Evolutionary conservation across 257 asterid species (phyloP).

Genomic region (Verbascum thapsus): DNA sequence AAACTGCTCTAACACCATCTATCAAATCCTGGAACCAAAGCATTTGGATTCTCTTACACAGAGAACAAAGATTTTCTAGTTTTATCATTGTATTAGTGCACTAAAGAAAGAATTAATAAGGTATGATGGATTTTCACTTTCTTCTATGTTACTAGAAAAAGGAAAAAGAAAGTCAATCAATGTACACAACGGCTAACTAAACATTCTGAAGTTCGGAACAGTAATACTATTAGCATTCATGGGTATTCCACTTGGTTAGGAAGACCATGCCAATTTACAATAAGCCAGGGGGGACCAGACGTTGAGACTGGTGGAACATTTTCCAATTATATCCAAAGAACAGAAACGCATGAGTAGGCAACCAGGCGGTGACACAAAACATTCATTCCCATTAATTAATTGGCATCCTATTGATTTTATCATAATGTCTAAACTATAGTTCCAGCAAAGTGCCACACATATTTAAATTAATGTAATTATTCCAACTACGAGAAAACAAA

Average conservation of each 20-base stretch:
- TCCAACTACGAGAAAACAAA: conserved; percentile 7
- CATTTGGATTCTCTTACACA: conserved; percentile 21
- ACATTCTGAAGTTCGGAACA: conserved; percentile 2
- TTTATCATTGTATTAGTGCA: conserved; percentile 10
- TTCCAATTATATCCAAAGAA: too few relatives aligned
- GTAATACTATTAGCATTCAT: conserved; percentile 11
- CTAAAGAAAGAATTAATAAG: conserved; percentile 12
- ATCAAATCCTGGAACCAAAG: conserved; percentile 62
- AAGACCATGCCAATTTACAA: not conserved
- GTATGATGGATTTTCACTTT: conserved; percentile 9
- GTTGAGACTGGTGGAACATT: too few relatives aligned
- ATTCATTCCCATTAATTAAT: conserved; percentile 1
- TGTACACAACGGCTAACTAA: not conserved
- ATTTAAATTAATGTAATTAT: not conserved
- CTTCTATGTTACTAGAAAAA: conserved; percentile 16
- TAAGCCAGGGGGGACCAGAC: too few relatives aligned
- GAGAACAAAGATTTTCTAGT: conserved; percentile 3
- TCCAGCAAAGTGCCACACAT: not conserved
- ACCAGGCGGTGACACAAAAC: conserved; percentile 7
- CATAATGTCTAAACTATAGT: not conserved
- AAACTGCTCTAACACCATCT: conserved; percentile 58
- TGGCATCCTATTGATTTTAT: conserved; percentile 9
- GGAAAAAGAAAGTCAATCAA: conserved; percentile 11
- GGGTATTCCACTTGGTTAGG: not conserved
- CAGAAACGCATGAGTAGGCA: too few relatives aligned